Conservation (phyloP, 1,284 basidiomycete genomes). For the Pterulicium gracile region DNA sequence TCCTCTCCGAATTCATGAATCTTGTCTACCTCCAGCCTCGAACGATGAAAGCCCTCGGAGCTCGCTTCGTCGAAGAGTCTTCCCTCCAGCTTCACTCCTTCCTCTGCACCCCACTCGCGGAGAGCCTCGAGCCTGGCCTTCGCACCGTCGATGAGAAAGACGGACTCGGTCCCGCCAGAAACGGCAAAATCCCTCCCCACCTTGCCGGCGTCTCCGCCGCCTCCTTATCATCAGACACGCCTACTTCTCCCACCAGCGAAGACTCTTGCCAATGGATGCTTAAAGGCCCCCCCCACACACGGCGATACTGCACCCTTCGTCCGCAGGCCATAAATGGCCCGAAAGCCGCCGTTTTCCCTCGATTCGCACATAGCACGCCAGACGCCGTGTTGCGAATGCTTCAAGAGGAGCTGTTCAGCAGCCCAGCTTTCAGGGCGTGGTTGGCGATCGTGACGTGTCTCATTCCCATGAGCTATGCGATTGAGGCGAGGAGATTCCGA, state of each 20-base stretch:
- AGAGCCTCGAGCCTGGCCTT: constrained; percentile 56
- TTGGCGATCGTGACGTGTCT: constrained; percentile 72
- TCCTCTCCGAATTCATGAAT: constrained; percentile 79
- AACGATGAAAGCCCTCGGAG: constrained; percentile 73
- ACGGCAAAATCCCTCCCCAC: constrained; percentile 56
- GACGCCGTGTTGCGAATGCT: constrained; percentile 53
- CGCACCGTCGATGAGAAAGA: constrained; percentile 60
- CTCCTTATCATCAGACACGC: constrained; percentile 3
- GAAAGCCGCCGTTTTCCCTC: constrained; percentile 32
- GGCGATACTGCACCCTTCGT: constrained; percentile 74
- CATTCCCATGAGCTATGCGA: constrained; percentile 63
- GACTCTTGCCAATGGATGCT: constrained; percentile 55
- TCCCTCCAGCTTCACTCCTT: constrained; percentile 87
- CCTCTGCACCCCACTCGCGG: constrained; percentile 59
- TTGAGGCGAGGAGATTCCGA: constrained; percentile 81
- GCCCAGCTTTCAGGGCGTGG: constrained; percentile 85
- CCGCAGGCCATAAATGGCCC: constrained; percentile 21
- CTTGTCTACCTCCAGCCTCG: constrained; percentile 81
- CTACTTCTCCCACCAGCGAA: constrained; percentile 23
- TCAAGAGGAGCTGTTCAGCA: constrained; percentile 70
- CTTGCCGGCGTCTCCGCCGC: constrained; percentile 20
- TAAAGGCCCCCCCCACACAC: constrained; percentile 88
- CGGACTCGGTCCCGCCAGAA: constrained; percentile 43
- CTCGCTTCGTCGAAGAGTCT: constrained; percentile 82
- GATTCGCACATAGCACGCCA: constrained; percentile 38